Percentiles rank a stretch among this genome's conserved stretches.
These are phyloP conservation scores for Pinus albicaulis DNA, from an alignment of 75 land plant genomes.

Conservation along the genomic window DNA sequence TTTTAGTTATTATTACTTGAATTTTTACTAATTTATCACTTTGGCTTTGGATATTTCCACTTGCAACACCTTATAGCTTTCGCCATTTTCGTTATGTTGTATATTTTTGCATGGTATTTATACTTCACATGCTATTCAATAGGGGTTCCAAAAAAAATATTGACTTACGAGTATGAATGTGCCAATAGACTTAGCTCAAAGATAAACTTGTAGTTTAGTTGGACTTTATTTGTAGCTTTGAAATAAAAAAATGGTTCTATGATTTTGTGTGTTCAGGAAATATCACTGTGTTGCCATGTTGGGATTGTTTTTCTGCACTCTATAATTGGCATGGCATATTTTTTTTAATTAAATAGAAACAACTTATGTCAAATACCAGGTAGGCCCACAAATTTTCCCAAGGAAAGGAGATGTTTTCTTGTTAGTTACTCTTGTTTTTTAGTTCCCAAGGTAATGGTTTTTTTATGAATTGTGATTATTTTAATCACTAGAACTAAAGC, in stretches of 20 bases:
- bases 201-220: neutral
- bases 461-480: too few relatives aligned
- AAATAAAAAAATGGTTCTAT: neutral
- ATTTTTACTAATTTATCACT: too few relatives aligned
- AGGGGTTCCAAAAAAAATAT: conserved; percentile 47
- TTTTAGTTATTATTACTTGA: too few relatives aligned
- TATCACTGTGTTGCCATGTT: neutral
- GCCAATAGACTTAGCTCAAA: neutral
- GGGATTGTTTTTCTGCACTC: conserved; percentile 9
- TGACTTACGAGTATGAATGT: conserved; percentile 42
- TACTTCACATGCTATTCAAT: conserved; percentile 75
- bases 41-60: too few relatives aligned
- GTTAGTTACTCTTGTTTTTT: too few relatives aligned
- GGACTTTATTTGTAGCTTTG: neutral
- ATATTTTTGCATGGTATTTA: conserved; percentile 38
- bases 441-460: too few relatives aligned
- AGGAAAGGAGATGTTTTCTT: neutral
- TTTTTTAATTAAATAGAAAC: neutral
- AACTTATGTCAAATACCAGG: neutral
- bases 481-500: too few relatives aligned
- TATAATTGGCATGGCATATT: neutral
- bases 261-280: conserved; percentile 10
- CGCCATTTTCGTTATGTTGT: conserved; percentile 45
- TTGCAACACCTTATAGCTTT: conserved; percentile 40
- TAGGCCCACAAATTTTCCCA: neutral